Evolutionary conservation across 2,329 filamentous ascomycete genomes (phyloP).

Genomic region (Aspergillus nomiae): DNA sequence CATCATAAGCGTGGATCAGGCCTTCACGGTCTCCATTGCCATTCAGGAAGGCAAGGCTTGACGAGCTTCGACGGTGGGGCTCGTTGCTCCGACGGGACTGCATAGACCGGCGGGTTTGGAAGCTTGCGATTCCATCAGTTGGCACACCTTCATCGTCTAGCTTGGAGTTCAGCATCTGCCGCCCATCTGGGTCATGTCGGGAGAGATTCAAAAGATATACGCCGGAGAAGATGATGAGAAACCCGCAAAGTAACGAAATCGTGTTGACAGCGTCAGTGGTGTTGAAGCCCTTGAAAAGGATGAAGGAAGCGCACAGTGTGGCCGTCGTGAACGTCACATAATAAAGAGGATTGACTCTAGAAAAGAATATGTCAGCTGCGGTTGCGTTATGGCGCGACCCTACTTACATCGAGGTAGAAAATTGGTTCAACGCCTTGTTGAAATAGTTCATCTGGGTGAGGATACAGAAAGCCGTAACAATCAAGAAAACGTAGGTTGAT

Average conservation of each 20-base stretch:
- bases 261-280: conserved; percentile 90
- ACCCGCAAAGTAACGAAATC: conserved; percentile 86
- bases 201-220: conserved; percentile 98
- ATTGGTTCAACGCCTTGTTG: conserved; percentile 96
- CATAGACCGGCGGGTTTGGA: conserved; percentile 92
- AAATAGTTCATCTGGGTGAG: conserved; percentile 99
- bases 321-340: conserved; percentile 97
- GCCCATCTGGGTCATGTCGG: conserved; percentile 82
- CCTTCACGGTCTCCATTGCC: conserved; percentile 70
- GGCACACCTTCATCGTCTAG: conserved; percentile 69
- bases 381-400: no score
- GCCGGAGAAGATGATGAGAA: conserved; percentile 91
- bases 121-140: conserved; percentile 85
- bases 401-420: conserved; percentile 92
- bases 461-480: conserved; percentile 90
- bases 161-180: conserved; percentile 62
- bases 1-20: conserved; percentile 85
- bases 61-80: conserved; percentile 60
- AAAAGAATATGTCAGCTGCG: conserved; percentile 12
- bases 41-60: conserved; percentile 61
- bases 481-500: conserved; percentile 96
- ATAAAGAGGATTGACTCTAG: conserved; percentile 90
- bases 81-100: conserved; percentile 75
- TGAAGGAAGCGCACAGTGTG: conserved; percentile 91
- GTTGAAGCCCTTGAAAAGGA: conserved; percentile 95